Evolutionary conservation across 2,329 filamentous ascomycete genomes (phyloP).

Genomic region (Claviceps sp.): DNA sequence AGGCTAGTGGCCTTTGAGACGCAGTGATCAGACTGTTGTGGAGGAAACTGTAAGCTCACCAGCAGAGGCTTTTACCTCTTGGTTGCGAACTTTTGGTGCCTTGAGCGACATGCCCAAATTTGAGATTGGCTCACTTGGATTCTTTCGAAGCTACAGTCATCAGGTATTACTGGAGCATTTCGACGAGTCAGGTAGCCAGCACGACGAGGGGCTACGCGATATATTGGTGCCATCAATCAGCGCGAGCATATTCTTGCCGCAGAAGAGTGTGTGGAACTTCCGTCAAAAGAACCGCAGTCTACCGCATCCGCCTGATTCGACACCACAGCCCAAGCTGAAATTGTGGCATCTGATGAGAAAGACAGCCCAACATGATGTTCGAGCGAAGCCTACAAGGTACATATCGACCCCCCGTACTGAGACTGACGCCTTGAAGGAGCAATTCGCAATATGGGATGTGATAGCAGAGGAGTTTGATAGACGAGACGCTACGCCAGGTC

Average conservation of each 20-base stretch:
- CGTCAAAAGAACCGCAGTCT: slow-evolving; percentile 18
- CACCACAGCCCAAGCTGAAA: slow-evolving; percentile 12
- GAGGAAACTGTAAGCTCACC: slow-evolving; percentile 10
- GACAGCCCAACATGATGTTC: slow-evolving; percentile 8
- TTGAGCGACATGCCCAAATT: slow-evolving; percentile 39
- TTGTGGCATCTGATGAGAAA: slow-evolving; percentile 5
- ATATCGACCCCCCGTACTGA: not conserved
- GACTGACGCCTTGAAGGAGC: slow-evolving; percentile 15
- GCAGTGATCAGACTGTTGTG: not conserved
- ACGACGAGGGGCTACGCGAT: slow-evolving; percentile 32
- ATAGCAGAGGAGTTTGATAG: slow-evolving; percentile 24
- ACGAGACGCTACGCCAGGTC: slow-evolving; percentile 20
- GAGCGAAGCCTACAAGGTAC: slow-evolving; percentile 6
- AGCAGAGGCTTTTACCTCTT: slow-evolving; percentile 18
- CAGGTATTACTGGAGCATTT: slow-evolving; percentile 35
- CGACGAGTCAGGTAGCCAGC: slow-evolving; percentile 34
- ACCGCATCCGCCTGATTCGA: slow-evolving; percentile 13
- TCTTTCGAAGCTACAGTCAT: slow-evolving; percentile 36
- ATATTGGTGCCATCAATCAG: slow-evolving; percentile 40
- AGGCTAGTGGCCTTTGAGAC: slow-evolving; percentile 4
- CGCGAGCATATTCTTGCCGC: slow-evolving; percentile 38
- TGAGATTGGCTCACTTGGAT: slow-evolving; percentile 37
- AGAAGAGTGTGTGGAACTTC: slow-evolving; percentile 37
- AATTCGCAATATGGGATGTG: slow-evolving; percentile 22
- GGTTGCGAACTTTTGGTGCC: slow-evolving; percentile 29